Evolutionary conservation across 768 basidiomycete genomes (phyloP).

Genomic region (Hericium alpestre): DNA sequence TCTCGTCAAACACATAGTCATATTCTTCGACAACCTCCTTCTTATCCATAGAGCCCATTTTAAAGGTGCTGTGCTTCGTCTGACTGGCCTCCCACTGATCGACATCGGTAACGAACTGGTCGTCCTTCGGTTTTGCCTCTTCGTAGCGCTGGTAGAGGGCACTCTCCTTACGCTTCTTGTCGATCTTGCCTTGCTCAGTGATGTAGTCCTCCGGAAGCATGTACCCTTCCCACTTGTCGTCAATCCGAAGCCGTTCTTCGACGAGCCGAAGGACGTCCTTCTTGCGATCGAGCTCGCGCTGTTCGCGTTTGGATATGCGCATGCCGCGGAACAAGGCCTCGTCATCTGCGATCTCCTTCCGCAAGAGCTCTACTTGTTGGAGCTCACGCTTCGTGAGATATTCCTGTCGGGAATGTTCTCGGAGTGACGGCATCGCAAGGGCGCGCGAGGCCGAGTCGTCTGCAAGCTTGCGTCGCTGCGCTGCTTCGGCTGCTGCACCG

Average conservation of each 20-base stretch:
- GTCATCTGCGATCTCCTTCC: constrained; percentile 90
- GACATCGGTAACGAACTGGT: constrained; percentile 91
- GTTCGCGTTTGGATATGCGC: constrained; percentile 79
- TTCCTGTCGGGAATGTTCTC: constrained; percentile 85
- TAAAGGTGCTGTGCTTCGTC: constrained; percentile 80
- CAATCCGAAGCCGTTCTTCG: constrained; percentile 88
- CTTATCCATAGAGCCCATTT: constrained; percentile 87
- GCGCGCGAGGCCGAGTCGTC: constrained; percentile 41
- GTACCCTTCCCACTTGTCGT: constrained; percentile 94
- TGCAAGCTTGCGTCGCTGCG: constrained; percentile 67
- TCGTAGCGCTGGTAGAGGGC: constrained; percentile 92
- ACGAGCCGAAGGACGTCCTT: constrained; percentile 86
- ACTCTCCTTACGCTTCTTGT: constrained; percentile 90
- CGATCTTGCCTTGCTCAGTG: constrained; percentile 96
- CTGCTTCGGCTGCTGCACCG: constrained; percentile 74
- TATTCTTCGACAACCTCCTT: constrained; percentile 72
- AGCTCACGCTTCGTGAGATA: constrained; percentile 94
- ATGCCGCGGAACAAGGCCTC: constrained; percentile 85
- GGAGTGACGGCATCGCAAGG: constrained; percentile 58
- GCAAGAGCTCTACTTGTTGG: constrained; percentile 88
- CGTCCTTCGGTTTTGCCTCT: constrained; percentile 83
- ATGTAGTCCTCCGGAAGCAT: constrained; percentile 95
- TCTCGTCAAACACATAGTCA: constrained; percentile 98
- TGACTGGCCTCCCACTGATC: constrained; percentile 97
- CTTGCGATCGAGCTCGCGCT: constrained; percentile 74